Base-by-base conservation (phyloP, 495 filamentous ascomycete species). In the Hypoxylon perforatum region DNA sequence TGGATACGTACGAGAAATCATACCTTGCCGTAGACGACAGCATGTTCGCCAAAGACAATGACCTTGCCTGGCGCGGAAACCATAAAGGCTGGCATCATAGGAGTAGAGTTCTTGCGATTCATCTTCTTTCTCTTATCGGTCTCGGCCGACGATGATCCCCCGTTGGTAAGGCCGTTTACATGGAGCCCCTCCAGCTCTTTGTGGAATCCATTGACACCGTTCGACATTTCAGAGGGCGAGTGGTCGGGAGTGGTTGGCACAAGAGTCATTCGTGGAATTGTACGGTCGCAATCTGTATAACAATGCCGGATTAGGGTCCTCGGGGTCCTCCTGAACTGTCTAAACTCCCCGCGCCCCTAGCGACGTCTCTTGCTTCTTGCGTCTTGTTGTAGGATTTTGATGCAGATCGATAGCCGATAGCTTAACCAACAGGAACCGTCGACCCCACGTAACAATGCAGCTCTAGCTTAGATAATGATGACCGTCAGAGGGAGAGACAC, bases 41-140 rank as follows among this genome's bases (percentile, higher is more conserved):
- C 92, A 81, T 99, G 95, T 75, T 99, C 95, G 54, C 95, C 95
- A 77, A 91, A 97, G 15, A 97, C 92, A 74, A 99, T 98, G 70
- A 96, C 94, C 77, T 99, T 99, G 30, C 94, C 95, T 11, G 95
- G 95, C 12, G 95, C 94, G 6, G 95, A 98, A 56, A 97, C 94
- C 91, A 98, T 96, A 67, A 98, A 99, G 44, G 94, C 80, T 4
- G 94, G 93, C 80, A 93, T 81, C 84, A 87, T 85, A 9, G 84
- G 84, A 23, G 75, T 82, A n/a, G 84, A 86, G 44, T 82, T 75
- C 45, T 84, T 86, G 70, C 83, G 82, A 42, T 77, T 64, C 70
- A 79, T 65, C 63, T 62, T 79, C 44, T 63, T 69, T 45, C 52
- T 65, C 30, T 70, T 71, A 28, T 65, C 63, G 19, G 62, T 67